Percentiles rank a stretch among this genome's conserved stretches.
Conservation (phyloP, 257 asterid genomes). For the Solanum peruvianum region DNA sequence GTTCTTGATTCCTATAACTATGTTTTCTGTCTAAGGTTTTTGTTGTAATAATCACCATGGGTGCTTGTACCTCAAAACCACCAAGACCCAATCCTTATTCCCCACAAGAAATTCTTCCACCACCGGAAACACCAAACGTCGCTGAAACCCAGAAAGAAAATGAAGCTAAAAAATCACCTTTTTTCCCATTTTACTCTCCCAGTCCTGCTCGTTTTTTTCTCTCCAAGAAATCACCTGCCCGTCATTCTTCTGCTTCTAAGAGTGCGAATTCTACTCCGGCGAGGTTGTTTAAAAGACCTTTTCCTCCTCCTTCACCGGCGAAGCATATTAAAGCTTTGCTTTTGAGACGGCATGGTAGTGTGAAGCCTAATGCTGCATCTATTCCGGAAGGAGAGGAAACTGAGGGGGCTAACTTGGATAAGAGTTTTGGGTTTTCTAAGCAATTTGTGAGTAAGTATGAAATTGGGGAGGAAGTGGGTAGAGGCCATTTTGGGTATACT, state of each 20-base stretch:
- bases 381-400: slow-evolving; percentile 20
- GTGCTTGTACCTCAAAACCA: slow-evolving; percentile 46
- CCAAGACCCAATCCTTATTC: slow-evolving; percentile 48
- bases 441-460: slow-evolving; percentile 39
- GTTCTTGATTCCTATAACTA: not conserved
- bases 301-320: slow-evolving; percentile 60
- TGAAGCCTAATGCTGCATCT: slow-evolving; percentile 18
- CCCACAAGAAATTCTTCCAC: slow-evolving; percentile 1
- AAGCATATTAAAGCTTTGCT: slow-evolving; percentile 36
- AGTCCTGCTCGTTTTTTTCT: slow-evolving; percentile 17
- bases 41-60: slow-evolving; percentile 19
- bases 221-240: slow-evolving; percentile 28
- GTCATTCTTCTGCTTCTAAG: slow-evolving; percentile 9
- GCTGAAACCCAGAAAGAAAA: not conserved
- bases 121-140: slow-evolving; percentile 4
- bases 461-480: slow-evolving; percentile 53
- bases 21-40: not conserved
- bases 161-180: slow-evolving; percentile 9
- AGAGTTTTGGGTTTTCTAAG: slow-evolving; percentile 51
- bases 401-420: slow-evolving; percentile 28
- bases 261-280: slow-evolving; percentile 23
- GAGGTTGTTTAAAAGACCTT: slow-evolving; percentile 20
- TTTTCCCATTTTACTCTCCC: slow-evolving; percentile 20
- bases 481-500: slow-evolving; percentile 67
- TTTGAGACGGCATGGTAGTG: slow-evolving; percentile 26